Evolutionary conservation across 140 eudicot species (phyloP), one percentile per base, ranked within the genome.

Genomic region (Oenanthe javanica): DNA sequence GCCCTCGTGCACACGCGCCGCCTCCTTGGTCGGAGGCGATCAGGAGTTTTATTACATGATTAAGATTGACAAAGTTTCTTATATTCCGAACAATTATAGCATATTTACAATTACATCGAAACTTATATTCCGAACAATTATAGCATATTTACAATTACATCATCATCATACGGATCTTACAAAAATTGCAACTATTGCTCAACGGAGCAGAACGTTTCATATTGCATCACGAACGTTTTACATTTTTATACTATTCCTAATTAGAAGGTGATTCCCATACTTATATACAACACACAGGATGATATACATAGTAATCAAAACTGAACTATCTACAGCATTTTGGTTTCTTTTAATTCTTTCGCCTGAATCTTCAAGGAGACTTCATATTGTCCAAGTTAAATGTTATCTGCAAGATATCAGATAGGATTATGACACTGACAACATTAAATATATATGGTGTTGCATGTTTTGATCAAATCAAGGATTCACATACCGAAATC

Each of bases 371-470:
- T 90, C 86, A 90, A 18, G 89, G 80, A 8, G 92, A 86, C 81
- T 90, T 90, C 57, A 92, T 73, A 75, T 81, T 85, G 78, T 90
- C 91, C 86, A 92, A 71, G 45, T 75, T 85, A 21, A 87, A 92
- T 14, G 77, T 71, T 84, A 71, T 81, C 96, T 92, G 90, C 81
- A 84, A 72, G 9, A n/a, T n/a, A 12, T 2, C 69, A 61, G 21
- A 73, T 19, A 46, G 40, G 4, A 46, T 23, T 47, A 23, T 10
- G n/a, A 59, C 43, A 31, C 75, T 10, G 72, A 19, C 54, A 42
- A 55, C 5, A 13, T 38, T 54, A 36, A 4, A n/a, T n/a, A 18
- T 59, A 42, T 16, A 38, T 1, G 45, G 43, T 18, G 45, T 8
- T 19, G 36, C 31, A 78, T 11, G n/a, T n/a, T 0, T 66, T 79